Base-by-base conservation (phyloP, 495 filamentous ascomycete genomes). In the Bathelium albidoporum region DNA sequence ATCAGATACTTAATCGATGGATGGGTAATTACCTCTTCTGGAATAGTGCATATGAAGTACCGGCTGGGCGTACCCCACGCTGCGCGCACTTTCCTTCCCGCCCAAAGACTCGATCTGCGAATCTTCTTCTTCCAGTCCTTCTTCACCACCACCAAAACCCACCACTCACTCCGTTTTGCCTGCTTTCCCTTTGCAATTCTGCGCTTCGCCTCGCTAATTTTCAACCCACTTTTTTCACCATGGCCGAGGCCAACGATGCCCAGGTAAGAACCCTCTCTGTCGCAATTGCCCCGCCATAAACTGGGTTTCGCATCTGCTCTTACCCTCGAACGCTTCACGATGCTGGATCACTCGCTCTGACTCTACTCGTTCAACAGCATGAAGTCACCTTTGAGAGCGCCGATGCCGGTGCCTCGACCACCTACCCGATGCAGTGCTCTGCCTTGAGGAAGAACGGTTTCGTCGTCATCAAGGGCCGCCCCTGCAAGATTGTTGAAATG, bases 401-500 rank as follows among this genome's bases (percentile, higher is more conserved):
- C 80, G 90, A 95, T 81, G 89, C 95, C 72, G 94, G 93, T 78
- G 92, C 93, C 67, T 97, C 95, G 63, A 73, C 80, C 75, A 98
- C 94, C 74, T 96, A 75, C 82, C 94, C 94, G 70, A 93, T 95
- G 89, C 94, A 99, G 83, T 99, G 94, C 80, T 99, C 94, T 79
- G 93, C 94, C 70, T 85, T 99, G 82, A 86, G 94, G 73, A 97
- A 99, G 91, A 94, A 93, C 86, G 94, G 94, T 70, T 85, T 86
- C 79, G 94, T 99, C 80, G 88, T 93, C 73, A 97, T 99, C 80
- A 97, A 99, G 85, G 79, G 82, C 75, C 93, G 94, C 71, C 94
- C 94, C 66, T 99, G 94, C 91, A 97, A 97, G 87, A 99, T 99
- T 72, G 89, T 97, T 77, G 94, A 97, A 74, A 99, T 99, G 94